Percentiles rank a stretch among this genome's conserved stretches.
These are phyloP conservation scores for Phascolomyces articulosus DNA, from an alignment of 371 early-diverging fungal genomes.

Conservation along the genomic window DNA sequence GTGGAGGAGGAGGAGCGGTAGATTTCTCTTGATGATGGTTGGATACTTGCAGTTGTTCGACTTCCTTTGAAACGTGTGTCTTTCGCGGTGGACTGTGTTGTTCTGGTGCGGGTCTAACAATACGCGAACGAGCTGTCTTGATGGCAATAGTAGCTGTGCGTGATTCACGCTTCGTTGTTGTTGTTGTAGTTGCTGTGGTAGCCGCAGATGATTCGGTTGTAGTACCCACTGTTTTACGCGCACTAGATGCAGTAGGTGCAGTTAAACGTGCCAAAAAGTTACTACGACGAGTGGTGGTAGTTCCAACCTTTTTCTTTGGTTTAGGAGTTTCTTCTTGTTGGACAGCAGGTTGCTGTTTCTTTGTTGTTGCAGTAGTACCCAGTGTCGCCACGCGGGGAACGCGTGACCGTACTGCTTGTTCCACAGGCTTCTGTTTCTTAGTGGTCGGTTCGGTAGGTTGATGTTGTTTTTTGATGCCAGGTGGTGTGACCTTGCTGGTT, in stretches of 20 bases:
- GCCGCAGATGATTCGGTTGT: not conserved
- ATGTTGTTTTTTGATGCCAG: not conserved
- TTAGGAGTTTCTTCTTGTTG: not conserved
- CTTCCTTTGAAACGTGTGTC: not conserved
- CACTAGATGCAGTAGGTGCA: conserved; percentile 22
- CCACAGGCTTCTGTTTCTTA: conserved; percentile 1
- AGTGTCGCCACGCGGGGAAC: not conserved
- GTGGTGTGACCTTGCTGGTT: not conserved
- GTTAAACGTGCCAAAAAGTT: conserved; percentile 19
- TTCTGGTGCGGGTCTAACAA: not conserved
- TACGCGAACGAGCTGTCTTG: conserved; percentile 12
- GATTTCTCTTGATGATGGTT: not conserved
- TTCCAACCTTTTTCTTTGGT: not conserved
- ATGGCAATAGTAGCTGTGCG: conserved; percentile 15
- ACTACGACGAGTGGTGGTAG: not conserved
- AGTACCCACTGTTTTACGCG: conserved; percentile 8
- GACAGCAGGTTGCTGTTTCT: not conserved
- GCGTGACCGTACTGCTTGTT: conserved; percentile 2
- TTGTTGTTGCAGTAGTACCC: not conserved
- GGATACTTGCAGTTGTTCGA: not conserved
- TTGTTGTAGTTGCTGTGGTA: not conserved
- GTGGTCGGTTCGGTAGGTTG: not conserved
- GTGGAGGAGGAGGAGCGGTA: conserved; percentile 6
- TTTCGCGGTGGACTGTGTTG: not conserved
- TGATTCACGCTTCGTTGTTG: not conserved